Conservation (phyloP, 208 protist genomes). For the Phytomonas sp. region DNA sequence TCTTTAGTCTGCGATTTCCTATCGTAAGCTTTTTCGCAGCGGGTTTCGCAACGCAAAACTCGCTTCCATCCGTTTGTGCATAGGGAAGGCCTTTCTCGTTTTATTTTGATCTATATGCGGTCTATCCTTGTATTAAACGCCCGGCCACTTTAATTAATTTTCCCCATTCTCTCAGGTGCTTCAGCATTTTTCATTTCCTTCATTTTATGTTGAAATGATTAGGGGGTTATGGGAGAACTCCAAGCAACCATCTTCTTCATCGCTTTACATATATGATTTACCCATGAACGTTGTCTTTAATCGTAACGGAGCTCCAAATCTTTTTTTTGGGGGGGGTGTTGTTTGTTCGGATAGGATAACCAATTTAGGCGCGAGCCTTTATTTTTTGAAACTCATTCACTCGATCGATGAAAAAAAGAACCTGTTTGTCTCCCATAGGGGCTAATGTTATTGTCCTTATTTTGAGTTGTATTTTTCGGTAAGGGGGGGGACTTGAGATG, state of each 20-base stretch:
- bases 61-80: too few species aligned
- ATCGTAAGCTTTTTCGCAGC: too few species aligned
- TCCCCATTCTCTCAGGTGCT: slow-evolving; percentile 8
- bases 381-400: too few species aligned
- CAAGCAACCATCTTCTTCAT: slow-evolving; percentile 1
- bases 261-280: not conserved
- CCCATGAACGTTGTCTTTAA: not conserved
- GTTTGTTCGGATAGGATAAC: too few species aligned
- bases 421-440: too few species aligned
- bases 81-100: slow-evolving; percentile 1
- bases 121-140: not conserved
- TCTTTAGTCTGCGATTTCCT: slow-evolving; percentile 2
- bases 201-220: not conserved
- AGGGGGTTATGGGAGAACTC: too few species aligned
- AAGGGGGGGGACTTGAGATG: too few species aligned
- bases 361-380: too few species aligned
- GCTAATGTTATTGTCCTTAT: too few species aligned
- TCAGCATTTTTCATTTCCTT: slow-evolving; percentile 1
- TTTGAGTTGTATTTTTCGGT: too few species aligned
- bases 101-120: slow-evolving; percentile 1
- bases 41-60: too few species aligned
- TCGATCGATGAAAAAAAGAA: too few species aligned
- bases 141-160: slow-evolving; percentile 11
- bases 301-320: not conserved
- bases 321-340: not conserved